Evolutionary conservation across 1,139 yeast species (phyloP), one percentile per base, ranked within the genome.

Genomic region (Petasospora fabianii): DNA sequence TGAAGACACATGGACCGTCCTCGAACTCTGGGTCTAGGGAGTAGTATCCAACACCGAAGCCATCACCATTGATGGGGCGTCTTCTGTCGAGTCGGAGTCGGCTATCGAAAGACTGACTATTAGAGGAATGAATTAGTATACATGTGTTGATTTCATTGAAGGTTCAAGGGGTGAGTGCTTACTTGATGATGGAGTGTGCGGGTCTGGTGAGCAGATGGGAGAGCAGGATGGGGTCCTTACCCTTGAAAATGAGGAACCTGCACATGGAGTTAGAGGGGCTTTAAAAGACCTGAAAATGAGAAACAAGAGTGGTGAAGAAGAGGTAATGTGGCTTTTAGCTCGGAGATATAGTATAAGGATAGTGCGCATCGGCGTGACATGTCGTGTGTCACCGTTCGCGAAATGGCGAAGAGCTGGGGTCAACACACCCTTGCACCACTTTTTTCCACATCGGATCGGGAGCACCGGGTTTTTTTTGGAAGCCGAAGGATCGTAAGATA

Each of bases 21-120:
- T 59, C 73, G 9, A 75, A 63, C 40, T 73, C 79, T 2, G 65
- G 64, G 35, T 78, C 84, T 7, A 80, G 66, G 2, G 85, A 73
- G 58, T 92, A 92, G 64, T 92, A 92, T 1, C 97, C 97, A 8
- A 92, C 95, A 1, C 98, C 98, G 60, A 92, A 92, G 2, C 98
- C 98, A 61, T 92, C 98, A 30, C 98, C 98, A 59, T 92, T 92
- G 50, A 92, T 87, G 4, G 98, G 97, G 41, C 95, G 78, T 41
- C 80, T 72, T 69, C 80, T 81, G 56, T 92, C 98, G 30, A 92
- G 70, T 37, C 98, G 73, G 32, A 92, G 71, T 38, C 98, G 64
- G 24, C 95, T 82, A 59, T 92, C 98, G 55, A 85, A 92, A 3
- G 96, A 86, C 60, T 92, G 98, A 61, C 47, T 43, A 17, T 17